Evolutionary conservation across 164 flowering plant species (phyloP).

Genomic region (Umbellularia californica): DNA sequence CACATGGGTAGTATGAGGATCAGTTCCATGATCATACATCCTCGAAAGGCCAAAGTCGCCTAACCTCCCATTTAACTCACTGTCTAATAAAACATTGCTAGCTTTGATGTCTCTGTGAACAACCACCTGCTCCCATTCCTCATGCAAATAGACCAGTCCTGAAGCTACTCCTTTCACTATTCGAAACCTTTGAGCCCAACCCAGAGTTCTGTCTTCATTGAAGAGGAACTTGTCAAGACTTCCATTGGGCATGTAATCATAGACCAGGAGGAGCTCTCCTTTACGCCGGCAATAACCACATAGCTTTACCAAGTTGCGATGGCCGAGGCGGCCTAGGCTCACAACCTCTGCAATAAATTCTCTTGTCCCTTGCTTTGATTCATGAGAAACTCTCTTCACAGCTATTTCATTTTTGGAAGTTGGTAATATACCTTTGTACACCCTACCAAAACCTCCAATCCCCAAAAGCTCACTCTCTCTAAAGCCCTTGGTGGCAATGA

Average conservation of each 20-base stretch:
- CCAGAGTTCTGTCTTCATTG: neutral
- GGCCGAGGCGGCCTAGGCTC: constrained; percentile 18
- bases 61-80: constrained; percentile 6
- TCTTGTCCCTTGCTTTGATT: constrained; percentile 19
- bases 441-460: constrained; percentile 17
- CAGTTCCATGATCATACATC: constrained; percentile 13
- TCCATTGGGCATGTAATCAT: constrained; percentile 16
- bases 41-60: constrained; percentile 22
- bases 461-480: constrained; percentile 12
- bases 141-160: constrained; percentile 10
- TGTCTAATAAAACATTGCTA: constrained; percentile 18
- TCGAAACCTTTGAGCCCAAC: constrained; percentile 12
- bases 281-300: constrained; percentile 12
- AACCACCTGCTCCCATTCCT: constrained; percentile 13
- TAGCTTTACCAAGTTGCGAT: constrained; percentile 14
- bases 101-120: constrained; percentile 19
- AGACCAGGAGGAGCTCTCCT: constrained; percentile 16
- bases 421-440: constrained; percentile 12
- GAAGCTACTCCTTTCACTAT: constrained; percentile 17
- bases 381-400: constrained; percentile 19
- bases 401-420: constrained; percentile 10
- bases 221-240: constrained; percentile 18
- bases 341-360: constrained; percentile 19
- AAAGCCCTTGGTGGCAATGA: constrained; percentile 15
- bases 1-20: constrained; percentile 12